phyloP scores from a whole-genome alignment of 257 asterid genomes.

The Thymus quinquecostatus region DNA sequence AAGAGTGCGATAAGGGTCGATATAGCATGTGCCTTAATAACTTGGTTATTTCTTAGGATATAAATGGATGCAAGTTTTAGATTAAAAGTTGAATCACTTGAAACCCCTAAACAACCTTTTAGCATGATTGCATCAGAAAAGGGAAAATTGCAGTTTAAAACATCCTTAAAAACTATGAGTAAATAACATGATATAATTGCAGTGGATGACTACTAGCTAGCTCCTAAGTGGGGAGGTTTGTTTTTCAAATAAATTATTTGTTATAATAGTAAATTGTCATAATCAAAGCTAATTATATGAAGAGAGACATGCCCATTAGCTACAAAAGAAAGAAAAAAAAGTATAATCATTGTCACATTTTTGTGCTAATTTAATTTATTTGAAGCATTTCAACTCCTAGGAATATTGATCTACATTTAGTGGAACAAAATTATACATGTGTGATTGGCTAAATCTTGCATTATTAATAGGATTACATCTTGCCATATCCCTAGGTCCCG shows the following conservation, averaged over 20 bases:
- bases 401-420: conserved; percentile 31
- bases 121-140: too few species aligned
- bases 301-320: conserved; percentile 11
- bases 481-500: too few species aligned
- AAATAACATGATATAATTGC: background rate
- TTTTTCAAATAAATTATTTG: conserved; percentile 8
- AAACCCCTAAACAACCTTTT: too few species aligned
- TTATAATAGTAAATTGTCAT: conserved; percentile 13
- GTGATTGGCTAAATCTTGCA: conserved; percentile 28
- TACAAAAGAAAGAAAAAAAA: background rate
- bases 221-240: conserved; percentile 38
- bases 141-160: background rate
- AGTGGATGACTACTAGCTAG: background rate
- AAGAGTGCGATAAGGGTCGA: too few species aligned
- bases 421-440: conserved; percentile 51
- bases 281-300: conserved; percentile 20
- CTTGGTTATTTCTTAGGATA: too few species aligned
- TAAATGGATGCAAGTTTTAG: too few species aligned
- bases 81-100: too few species aligned
- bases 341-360: conserved; percentile 13
- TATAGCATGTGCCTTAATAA: too few species aligned
- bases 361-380: background rate
- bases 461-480: too few species aligned
- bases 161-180: background rate
- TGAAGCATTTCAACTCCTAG: conserved; percentile 23